phyloP scores from a whole-genome alignment of 202 grass and related monocot genomes.

The Panicum hallii region DNA sequence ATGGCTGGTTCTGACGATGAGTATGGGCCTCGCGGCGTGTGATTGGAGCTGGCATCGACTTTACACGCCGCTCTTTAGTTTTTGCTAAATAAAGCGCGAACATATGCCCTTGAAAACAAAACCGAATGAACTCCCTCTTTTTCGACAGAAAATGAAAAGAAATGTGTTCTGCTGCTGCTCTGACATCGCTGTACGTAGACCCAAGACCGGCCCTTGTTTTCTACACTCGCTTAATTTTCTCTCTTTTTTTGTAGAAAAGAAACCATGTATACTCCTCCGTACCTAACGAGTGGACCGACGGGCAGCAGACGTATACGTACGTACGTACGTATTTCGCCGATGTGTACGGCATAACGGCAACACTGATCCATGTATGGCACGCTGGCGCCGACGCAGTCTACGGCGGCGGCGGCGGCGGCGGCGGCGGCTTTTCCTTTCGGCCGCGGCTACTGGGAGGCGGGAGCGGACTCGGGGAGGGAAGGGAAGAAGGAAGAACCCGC shows the following conservation, averaged over 20 bases:
- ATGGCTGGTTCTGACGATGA: too few relatives aligned
- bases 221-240: too few relatives aligned
- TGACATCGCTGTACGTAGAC: background rate
- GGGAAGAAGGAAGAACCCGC: background rate
- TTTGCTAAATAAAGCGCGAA: background rate
- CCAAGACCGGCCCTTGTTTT: background rate
- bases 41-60: conserved; percentile 4
- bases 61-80: background rate
- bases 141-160: too few relatives aligned
- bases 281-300: conserved; percentile 15
- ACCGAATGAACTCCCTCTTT: background rate
- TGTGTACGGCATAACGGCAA: background rate
- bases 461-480: background rate
- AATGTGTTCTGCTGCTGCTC: background rate
- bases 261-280: background rate
- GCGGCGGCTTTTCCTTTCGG: background rate
- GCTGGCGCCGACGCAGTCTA: background rate
- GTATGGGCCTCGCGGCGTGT: background rate
- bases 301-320: background rate
- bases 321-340: background rate
- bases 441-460: background rate
- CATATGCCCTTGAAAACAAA: background rate
- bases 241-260: background rate
- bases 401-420: background rate
- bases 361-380: background rate